Conservation (phyloP, 2,329 filamentous ascomycete species). For the Venturia aucupariae region DNA sequence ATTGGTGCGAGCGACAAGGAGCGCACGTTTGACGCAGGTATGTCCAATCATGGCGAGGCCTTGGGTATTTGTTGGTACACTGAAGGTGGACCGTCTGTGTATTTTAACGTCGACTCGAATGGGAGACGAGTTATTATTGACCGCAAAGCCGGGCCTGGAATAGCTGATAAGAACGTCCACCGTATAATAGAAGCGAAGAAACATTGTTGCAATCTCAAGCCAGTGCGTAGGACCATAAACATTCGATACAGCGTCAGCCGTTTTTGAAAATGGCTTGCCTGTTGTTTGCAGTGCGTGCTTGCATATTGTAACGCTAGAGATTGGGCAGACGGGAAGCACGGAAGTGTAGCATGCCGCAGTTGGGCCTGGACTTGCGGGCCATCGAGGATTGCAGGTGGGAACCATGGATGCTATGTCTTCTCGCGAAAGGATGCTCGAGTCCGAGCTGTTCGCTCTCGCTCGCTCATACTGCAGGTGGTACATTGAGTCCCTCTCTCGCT, state of each 20-base stretch:
- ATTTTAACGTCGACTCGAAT: background rate
- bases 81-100: background rate
- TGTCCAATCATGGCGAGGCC: background rate
- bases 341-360: background rate
- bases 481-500: background rate
- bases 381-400: background rate
- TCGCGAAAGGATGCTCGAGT: no score
- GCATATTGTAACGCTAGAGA: background rate
- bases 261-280: background rate
- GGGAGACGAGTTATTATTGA: background rate
- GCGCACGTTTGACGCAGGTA: background rate
- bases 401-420: background rate
- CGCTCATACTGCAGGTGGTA: no score
- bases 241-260: background rate
- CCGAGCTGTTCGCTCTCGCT: no score
- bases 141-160: background rate
- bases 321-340: background rate
- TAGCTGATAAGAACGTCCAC: background rate
- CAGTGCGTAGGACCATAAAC: background rate
- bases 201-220: slow-evolving; percentile 4
- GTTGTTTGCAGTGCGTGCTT: background rate
- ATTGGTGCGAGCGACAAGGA: background rate
- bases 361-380: background rate
- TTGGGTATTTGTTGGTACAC: background rate
- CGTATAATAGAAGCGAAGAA: slow-evolving; percentile 3